These are phyloP conservation scores for Escovopsis sp. DNA, from an alignment of 2,329 filamentous ascomycete species.

Conservation along the genomic window DNA sequence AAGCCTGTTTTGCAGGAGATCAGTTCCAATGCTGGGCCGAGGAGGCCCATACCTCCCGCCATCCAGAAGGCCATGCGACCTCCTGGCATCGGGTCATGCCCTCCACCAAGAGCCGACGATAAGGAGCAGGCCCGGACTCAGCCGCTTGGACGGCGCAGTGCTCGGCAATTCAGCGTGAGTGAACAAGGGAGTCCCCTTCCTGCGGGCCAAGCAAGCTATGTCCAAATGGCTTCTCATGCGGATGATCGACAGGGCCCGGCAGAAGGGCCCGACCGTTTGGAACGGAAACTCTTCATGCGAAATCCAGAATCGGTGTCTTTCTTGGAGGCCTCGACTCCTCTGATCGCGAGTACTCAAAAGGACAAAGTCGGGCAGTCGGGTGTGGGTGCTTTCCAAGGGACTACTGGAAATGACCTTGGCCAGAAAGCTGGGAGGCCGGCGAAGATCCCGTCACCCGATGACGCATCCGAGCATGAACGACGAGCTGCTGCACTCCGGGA, in stretches of 20 bases:
- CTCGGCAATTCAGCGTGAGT: conserved; percentile 11
- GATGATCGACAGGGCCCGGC: background rate
- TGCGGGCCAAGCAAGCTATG: background rate
- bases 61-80: too few species aligned
- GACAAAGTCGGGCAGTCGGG: too few species aligned
- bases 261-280: background rate
- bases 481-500: background rate
- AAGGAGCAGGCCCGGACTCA: background rate
- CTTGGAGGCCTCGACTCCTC: background rate
- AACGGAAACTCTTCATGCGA: background rate
- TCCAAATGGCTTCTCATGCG: background rate
- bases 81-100: too few species aligned
- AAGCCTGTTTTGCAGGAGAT: too few species aligned
- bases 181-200: conserved; percentile 15
- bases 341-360: too few species aligned
- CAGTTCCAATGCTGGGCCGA: too few species aligned
- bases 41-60: too few species aligned
- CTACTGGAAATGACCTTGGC: too few species aligned
- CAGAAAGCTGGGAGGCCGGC: background rate
- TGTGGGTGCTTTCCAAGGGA: too few species aligned
- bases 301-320: background rate
- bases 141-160: background rate
- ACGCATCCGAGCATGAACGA: background rate
- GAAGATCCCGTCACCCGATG: background rate
- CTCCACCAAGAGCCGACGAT: too few species aligned